Percentiles rank a stretch among this genome's conserved stretches.
These are phyloP conservation scores for Clonostachys rosea DNA, from an alignment of 2,329 filamentous ascomycete genomes.

Conservation along the genomic window DNA sequence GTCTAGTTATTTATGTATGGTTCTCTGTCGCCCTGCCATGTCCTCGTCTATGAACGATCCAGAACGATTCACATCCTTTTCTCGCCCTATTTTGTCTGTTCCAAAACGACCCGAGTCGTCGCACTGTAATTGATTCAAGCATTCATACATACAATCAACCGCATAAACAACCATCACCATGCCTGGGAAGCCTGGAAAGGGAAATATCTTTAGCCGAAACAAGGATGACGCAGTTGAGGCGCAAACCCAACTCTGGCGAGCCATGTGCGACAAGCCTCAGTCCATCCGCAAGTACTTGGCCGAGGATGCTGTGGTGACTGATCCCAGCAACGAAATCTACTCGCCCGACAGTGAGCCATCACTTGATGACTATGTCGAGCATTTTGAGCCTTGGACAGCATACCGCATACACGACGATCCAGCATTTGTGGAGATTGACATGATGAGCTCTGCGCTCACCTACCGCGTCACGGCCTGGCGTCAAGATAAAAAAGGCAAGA, in stretches of 20 bases:
- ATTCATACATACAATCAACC: not conserved
- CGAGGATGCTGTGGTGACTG: conserved; percentile 22
- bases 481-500: conserved; percentile 16
- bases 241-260: conserved; percentile 24
- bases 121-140: too few species aligned
- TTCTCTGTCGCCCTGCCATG: too few species aligned
- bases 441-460: conserved; percentile 23
- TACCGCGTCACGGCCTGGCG: conserved; percentile 25
- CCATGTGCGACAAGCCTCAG: conserved; percentile 24
- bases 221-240: conserved; percentile 26
- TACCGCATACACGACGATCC: conserved; percentile 27
- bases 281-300: conserved; percentile 23
- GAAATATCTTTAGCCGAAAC: conserved; percentile 25
- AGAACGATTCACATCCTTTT: too few species aligned
- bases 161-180: conserved; percentile 1
- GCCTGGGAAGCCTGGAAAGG: conserved; percentile 4
- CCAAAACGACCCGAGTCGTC: too few species aligned
- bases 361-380: conserved; percentile 22
- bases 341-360: conserved; percentile 21
- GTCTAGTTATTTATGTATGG: not conserved
- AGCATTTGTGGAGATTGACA: conserved; percentile 28
- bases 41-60: too few species aligned
- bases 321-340: conserved; percentile 21
- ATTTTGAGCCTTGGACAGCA: conserved; percentile 26
- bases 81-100: too few species aligned